Conservation (phyloP, 2,329 filamentous ascomycete genomes). For the Colletotrichum filicis region DNA sequence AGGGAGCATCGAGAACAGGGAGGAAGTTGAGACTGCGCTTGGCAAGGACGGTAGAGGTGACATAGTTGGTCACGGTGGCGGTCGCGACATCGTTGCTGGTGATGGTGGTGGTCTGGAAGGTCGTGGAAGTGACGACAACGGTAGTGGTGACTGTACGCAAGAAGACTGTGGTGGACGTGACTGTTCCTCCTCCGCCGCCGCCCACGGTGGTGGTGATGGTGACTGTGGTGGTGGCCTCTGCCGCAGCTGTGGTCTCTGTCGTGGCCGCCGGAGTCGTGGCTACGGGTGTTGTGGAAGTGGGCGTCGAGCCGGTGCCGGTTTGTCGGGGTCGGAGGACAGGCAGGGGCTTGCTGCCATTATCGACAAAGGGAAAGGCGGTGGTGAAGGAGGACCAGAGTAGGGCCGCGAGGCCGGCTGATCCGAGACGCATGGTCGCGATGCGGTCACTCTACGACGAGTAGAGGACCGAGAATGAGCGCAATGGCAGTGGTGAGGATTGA, state of each 20-base stretch:
- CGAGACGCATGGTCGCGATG: conserved; percentile 25
- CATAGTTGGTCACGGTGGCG: conserved; percentile 48
- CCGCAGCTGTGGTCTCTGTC: background rate
- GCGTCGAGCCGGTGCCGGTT: conserved; percentile 8
- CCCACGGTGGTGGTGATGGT: conserved; percentile 13
- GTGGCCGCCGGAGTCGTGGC: conserved; percentile 5
- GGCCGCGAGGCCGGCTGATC: conserved; percentile 29
- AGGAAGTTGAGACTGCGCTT: conserved; percentile 44
- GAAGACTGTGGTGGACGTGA: conserved; percentile 22
- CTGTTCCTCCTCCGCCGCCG: conserved; percentile 24
- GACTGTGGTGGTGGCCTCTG: conserved; percentile 19
- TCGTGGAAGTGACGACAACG: conserved; percentile 47
- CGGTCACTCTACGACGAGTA: conserved; percentile 12
- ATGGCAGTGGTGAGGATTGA: background rate
- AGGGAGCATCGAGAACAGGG: conserved; percentile 42
- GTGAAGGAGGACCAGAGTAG: conserved; percentile 26
- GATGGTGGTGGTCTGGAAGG: conserved; percentile 49
- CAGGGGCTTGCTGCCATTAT: conserved; percentile 8
- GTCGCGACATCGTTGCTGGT: conserved; percentile 48
- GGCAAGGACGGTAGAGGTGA: conserved; percentile 48
- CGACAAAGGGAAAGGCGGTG: conserved; percentile 14
- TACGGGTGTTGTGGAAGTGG: conserved; percentile 13
- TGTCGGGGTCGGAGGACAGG: conserved; percentile 27
- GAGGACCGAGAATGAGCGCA: background rate
- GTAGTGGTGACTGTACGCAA: conserved; percentile 41